phyloP scores from a whole-genome alignment of 495 filamentous ascomycete genomes.

The Acidomyces sp. region DNA sequence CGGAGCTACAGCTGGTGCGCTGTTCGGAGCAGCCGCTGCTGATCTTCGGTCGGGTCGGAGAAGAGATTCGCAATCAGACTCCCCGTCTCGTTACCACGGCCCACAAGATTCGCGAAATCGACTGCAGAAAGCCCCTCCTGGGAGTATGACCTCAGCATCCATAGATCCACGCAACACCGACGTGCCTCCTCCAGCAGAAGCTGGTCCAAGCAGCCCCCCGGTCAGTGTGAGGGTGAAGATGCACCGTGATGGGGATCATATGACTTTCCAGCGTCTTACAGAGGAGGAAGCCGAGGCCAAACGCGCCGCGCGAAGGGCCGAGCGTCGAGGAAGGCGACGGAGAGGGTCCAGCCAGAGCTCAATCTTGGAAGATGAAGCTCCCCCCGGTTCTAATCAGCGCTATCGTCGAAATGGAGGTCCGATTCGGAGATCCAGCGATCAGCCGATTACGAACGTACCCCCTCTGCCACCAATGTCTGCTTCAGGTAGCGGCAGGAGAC shows the following conservation, averaged over 20 bases:
- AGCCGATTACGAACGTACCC: constrained; percentile 14
- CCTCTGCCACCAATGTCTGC: constrained; percentile 12
- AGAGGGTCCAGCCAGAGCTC: constrained; percentile 22
- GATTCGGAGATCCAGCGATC: constrained; percentile 2
- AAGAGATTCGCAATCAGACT: constrained; percentile 29
- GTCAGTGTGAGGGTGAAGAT: constrained; percentile 71
- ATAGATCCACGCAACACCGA: constrained; percentile 28
- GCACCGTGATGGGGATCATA: constrained; percentile 64
- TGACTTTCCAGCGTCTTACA: constrained; percentile 66
- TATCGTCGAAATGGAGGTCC: constrained; percentile 11
- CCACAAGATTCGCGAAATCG: constrained; percentile 26
- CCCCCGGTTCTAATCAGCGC: constrained; percentile 18
- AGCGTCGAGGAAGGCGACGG: constrained; percentile 29
- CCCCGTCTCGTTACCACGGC: constrained; percentile 3
- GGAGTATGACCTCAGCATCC: constrained; percentile 4
- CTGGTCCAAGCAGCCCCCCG: constrained; percentile 31
- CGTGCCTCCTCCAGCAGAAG: constrained; percentile 34
- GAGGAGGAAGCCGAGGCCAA: constrained; percentile 65
- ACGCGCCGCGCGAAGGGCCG: constrained; percentile 41
- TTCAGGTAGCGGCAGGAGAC: neutral
- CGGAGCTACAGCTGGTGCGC: constrained; percentile 8
- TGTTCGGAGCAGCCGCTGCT: constrained; percentile 17
- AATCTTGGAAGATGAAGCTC: constrained; percentile 18
- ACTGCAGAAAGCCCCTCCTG: constrained; percentile 29
- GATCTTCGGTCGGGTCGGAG: constrained; percentile 32